These are phyloP conservation scores for Didymella arachidicola DNA, from an alignment of 2,329 filamentous ascomycete species.

Conservation along the genomic window DNA sequence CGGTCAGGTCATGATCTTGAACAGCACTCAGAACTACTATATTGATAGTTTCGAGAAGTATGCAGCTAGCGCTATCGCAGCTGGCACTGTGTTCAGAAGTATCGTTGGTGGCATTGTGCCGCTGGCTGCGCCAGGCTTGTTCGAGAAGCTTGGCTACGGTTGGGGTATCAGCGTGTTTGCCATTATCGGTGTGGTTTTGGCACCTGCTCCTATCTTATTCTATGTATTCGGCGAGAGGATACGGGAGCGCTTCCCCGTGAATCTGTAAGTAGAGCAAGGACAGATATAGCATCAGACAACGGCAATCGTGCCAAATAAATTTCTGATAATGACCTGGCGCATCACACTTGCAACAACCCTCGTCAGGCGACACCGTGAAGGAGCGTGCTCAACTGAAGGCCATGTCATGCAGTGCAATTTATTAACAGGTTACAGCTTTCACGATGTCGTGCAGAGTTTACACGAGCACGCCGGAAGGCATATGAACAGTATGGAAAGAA, in stretches of 20 bases:
- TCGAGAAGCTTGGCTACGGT: conserved; percentile 57
- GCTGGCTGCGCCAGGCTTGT: conserved; percentile 54
- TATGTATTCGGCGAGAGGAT: conserved; percentile 57
- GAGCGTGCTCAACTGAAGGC: neutral
- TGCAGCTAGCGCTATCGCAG: conserved; percentile 60
- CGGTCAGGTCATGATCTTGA: conserved; percentile 62
- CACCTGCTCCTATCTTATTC: conserved; percentile 60
- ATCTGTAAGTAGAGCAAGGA: conserved; percentile 22
- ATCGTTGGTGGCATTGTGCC: conserved; percentile 59
- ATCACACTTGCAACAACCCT: neutral
- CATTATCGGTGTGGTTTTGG: conserved; percentile 55
- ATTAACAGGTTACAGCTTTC: too few relatives aligned
- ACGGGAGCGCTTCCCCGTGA: conserved; percentile 52
- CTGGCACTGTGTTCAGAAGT: conserved; percentile 57
- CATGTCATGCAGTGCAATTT: neutral
- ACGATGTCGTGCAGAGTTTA: too few relatives aligned
- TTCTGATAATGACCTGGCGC: neutral
- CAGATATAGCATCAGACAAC: neutral
- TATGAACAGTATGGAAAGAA: too few relatives aligned
- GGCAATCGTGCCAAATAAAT: neutral
- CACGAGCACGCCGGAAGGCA: too few relatives aligned
- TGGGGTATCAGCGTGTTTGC: conserved; percentile 61
- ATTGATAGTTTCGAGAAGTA: conserved; percentile 62
- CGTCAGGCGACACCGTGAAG: neutral
- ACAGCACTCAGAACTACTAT: conserved; percentile 63